Evolutionary conservation across 2,329 filamentous ascomycete species (phyloP).

Genomic region (Talaromyces sp.): DNA sequence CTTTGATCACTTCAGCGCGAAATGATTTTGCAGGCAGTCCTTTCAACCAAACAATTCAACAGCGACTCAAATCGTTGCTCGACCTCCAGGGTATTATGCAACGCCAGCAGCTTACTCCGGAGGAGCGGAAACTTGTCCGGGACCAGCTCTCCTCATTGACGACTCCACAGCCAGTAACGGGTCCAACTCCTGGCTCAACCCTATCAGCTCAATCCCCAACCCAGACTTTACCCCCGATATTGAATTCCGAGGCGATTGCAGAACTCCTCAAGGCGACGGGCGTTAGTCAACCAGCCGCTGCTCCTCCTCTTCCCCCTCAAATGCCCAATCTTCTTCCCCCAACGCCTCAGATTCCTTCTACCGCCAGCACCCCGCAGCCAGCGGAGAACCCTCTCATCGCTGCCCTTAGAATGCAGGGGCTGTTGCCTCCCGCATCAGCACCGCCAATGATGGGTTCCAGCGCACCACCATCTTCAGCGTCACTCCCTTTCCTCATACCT

Average conservation of each 20-base stretch:
- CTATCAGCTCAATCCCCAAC: conserved; percentile 39
- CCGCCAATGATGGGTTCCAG: conserved; percentile 42
- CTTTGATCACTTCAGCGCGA: conserved; percentile 72
- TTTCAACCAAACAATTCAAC: conserved; percentile 74
- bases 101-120: conserved; percentile 73
- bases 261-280: conserved; percentile 49
- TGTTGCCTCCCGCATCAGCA: conserved; percentile 57
- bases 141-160: conserved; percentile 79
- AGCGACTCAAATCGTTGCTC: conserved; percentile 79
- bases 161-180: conserved; percentile 39
- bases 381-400: conserved; percentile 65
- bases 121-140: conserved; percentile 82
- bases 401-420: conserved; percentile 68
- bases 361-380: conserved; percentile 57
- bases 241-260: conserved; percentile 49
- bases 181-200: conserved; percentile 44
- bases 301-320: conserved; percentile 47
- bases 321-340: conserved; percentile 50
- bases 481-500: conserved; percentile 45
- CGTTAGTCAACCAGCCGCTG: conserved; percentile 42
- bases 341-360: conserved; percentile 62
- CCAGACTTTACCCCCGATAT: conserved; percentile 39
- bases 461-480: conserved; percentile 40
- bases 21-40: conserved; percentile 75
- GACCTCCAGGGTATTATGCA: conserved; percentile 81